Percentiles rank a stretch among this genome's conserved stretches.
Conservation (phyloP, 768 basidiomycete species). For the Lenzites betulinus region DNA sequence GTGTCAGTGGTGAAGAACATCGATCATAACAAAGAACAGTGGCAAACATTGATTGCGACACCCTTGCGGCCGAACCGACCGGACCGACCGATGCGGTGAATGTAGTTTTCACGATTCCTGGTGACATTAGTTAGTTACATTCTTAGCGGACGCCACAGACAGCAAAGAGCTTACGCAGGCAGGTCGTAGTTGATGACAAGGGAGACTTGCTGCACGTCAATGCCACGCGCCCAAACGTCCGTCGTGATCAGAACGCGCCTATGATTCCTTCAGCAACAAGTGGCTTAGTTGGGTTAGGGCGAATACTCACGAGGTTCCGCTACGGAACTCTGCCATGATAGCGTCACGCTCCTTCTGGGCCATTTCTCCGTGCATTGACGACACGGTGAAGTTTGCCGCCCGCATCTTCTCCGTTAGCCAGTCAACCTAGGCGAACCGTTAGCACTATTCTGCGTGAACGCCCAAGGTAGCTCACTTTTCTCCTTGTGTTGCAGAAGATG, state of each 20-base stretch:
- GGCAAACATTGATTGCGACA: constrained; percentile 95
- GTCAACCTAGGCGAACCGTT: constrained; percentile 66
- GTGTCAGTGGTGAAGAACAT: background rate
- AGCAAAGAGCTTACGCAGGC: constrained; percentile 64
- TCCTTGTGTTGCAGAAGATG: constrained; percentile 97
- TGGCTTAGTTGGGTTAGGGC: constrained; percentile 5
- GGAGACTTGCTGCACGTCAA: constrained; percentile 98
- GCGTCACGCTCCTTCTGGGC: constrained; percentile 93
- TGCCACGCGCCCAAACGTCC: constrained; percentile 96
- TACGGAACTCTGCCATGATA: constrained; percentile 96
- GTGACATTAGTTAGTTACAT: background rate
- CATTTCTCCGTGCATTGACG: constrained; percentile 96
- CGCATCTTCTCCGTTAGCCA: constrained; percentile 99
- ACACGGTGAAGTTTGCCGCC: constrained; percentile 97
- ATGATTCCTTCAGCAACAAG: constrained; percentile 12
- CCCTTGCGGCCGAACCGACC: constrained; percentile 99
- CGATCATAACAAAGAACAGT: background rate
- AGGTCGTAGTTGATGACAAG: constrained; percentile 97
- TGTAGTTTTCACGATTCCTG: constrained; percentile 98
- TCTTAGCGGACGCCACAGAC: too few relatives aligned
- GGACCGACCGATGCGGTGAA: constrained; percentile 98
- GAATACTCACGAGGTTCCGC: constrained; percentile 78
- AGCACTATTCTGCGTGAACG: background rate
- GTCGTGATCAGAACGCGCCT: constrained; percentile 95
- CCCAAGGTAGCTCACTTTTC: constrained; percentile 67